These are phyloP conservation scores for Penicillium polonicum DNA, from an alignment of 2,329 filamentous ascomycete genomes.

Conservation along the genomic window DNA sequence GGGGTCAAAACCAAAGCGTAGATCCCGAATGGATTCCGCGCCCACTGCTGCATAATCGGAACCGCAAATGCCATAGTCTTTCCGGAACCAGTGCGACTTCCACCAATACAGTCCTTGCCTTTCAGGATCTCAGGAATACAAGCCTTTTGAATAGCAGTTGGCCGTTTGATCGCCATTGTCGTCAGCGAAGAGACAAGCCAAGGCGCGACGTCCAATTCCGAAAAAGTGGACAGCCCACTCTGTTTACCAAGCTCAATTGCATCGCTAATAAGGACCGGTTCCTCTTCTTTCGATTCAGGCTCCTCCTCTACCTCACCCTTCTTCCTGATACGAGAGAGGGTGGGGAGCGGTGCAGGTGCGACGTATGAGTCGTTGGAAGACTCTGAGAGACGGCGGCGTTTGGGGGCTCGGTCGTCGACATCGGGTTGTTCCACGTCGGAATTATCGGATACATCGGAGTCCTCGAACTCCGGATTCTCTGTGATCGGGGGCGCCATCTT, in stretches of 20 bases:
- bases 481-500: conserved; percentile 32
- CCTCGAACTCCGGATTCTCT: conserved; percentile 25
- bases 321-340: conserved; percentile 44
- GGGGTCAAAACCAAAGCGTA: conserved; percentile 88
- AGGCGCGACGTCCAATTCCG: conserved; percentile 69
- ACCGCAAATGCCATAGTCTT: conserved; percentile 96
- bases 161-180: conserved; percentile 77
- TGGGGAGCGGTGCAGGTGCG: conserved; percentile 37
- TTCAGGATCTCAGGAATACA: conserved; percentile 92
- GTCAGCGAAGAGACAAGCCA: conserved; percentile 84
- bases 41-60: conserved; percentile 91
- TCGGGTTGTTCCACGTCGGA: conserved; percentile 23
- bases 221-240: conserved; percentile 61
- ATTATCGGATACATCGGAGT: conserved; percentile 23
- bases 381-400: conserved; percentile 42
- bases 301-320: conserved; percentile 29
- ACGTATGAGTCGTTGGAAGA: conserved; percentile 37
- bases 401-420: conserved; percentile 34
- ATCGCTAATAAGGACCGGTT: conserved; percentile 42
- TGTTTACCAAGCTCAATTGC: conserved; percentile 41
- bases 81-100: conserved; percentile 90
- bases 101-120: conserved; percentile 91
- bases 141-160: conserved; percentile 87
- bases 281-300: conserved; percentile 23
- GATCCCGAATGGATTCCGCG: conserved; percentile 86